phyloP scores from a whole-genome alignment of 495 filamentous ascomycete species.

The Pyronema omphalodes region DNA sequence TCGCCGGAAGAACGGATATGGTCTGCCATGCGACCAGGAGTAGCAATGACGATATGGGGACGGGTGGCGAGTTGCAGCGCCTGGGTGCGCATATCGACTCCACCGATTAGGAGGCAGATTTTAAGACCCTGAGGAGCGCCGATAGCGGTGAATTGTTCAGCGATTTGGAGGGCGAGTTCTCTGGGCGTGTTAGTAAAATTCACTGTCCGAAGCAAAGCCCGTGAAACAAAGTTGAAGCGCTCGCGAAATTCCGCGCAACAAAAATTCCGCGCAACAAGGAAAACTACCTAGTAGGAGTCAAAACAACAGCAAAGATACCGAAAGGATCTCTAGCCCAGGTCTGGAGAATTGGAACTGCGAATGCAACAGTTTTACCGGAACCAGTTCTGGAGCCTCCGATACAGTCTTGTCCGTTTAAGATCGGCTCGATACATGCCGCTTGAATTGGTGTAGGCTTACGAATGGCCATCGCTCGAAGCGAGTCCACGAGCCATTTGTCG shows the following conservation, averaged over 20 bases:
- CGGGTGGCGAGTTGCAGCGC: conserved; percentile 61
- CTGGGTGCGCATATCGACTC: conserved; percentile 79
- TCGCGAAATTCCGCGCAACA: neutral
- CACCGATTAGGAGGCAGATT: conserved; percentile 69
- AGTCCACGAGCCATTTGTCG: conserved; percentile 74
- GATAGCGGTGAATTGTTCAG: conserved; percentile 85
- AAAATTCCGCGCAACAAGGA: neutral
- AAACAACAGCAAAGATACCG: conserved; percentile 71
- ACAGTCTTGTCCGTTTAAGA: conserved; percentile 59
- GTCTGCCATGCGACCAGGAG: conserved; percentile 82
- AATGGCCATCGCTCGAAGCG: conserved; percentile 73
- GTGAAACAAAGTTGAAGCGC: neutral
- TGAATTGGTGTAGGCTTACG: conserved; percentile 81
- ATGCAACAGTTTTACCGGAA: conserved; percentile 98
- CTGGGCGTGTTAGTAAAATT: conserved; percentile 23
- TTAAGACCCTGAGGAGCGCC: conserved; percentile 71
- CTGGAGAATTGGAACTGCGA: conserved; percentile 82
- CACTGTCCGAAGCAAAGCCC: too few species aligned
- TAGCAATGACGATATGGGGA: conserved; percentile 87
- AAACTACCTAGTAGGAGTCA: conserved; percentile 67
- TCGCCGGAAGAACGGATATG: conserved; percentile 78
- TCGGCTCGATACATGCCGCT: conserved; percentile 73
- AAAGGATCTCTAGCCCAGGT: conserved; percentile 83
- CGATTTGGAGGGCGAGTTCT: conserved; percentile 89
- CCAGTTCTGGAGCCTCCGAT: conserved; percentile 88